These are phyloP conservation scores for Blastocrithidia nonstop DNA, from an alignment of 208 protist genomes.

Conservation along the genomic window DNA sequence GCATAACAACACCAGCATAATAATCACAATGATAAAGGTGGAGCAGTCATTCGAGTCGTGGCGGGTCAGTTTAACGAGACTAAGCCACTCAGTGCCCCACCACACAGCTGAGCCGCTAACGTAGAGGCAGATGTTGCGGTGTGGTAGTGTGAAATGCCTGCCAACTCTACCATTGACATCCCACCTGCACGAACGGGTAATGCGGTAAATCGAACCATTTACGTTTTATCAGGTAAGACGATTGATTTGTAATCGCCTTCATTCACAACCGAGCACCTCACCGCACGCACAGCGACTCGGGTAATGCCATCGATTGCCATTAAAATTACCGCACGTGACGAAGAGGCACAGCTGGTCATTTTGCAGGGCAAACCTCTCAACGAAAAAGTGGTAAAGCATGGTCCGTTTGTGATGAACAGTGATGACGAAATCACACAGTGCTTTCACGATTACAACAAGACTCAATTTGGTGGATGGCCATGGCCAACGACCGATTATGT, in stretches of 20 bases:
- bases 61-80: conserved; percentile 14
- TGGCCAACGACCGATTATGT: conserved; percentile 24
- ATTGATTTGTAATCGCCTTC: conserved; percentile 3
- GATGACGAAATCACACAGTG: conserved; percentile 76
- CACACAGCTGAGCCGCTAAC: conserved; percentile 36
- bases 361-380: conserved; percentile 47
- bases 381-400: conserved; percentile 82
- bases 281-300: conserved; percentile 10
- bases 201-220: conserved; percentile 15
- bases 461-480: conserved; percentile 42
- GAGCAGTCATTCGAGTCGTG: conserved; percentile 7
- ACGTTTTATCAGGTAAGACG: conserved; percentile 17
- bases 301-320: conserved; percentile 10
- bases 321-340: conserved; percentile 8
- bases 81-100: conserved; percentile 35
- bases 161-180: conserved; percentile 10
- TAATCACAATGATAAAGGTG: conserved; percentile 1
- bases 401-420: conserved; percentile 93
- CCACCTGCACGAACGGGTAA: conserved; percentile 9
- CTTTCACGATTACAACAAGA: conserved; percentile 57
- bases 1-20: not conserved
- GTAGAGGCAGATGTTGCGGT: conserved; percentile 19
- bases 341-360: conserved; percentile 20
- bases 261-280: conserved; percentile 5
- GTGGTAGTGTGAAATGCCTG: conserved; percentile 19